Conservation (phyloP, 805 yeast genomes). For the Candida nemodendra region DNA sequence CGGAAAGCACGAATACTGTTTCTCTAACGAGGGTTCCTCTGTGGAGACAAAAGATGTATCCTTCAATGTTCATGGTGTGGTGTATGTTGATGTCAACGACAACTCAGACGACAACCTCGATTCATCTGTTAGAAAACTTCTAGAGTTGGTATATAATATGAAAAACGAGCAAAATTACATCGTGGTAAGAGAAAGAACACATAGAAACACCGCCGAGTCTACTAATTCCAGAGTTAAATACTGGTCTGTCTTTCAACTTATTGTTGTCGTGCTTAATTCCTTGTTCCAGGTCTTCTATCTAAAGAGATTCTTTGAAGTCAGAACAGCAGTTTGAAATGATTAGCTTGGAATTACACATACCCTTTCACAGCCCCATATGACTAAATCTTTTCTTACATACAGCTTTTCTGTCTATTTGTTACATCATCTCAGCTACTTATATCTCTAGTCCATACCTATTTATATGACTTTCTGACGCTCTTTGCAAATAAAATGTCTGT, state of each 20-base stretch:
- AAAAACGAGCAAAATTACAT: conserved; percentile 91
- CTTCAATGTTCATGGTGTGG: conserved; percentile 91
- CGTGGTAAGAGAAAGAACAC: conserved; percentile 94
- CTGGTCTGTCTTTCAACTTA: conserved; percentile 93
- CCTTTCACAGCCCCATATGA: too few species aligned
- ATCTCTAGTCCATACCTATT: too few species aligned
- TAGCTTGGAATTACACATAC: not conserved
- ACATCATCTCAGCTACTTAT: too few species aligned
- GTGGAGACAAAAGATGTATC: conserved; percentile 84
- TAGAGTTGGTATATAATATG: conserved; percentile 77
- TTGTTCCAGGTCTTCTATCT: conserved; percentile 91
- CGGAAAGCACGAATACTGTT: conserved; percentile 87
- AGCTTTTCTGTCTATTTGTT: too few species aligned
- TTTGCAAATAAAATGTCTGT: too few species aligned
- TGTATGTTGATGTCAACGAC: conserved; percentile 72
- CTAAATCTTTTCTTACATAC: too few species aligned
- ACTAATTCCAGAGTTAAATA: conserved; percentile 96
- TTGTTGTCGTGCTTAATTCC: conserved; percentile 83
- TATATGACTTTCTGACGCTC: too few species aligned
- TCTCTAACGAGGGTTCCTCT: conserved; percentile 78
- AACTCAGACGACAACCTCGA: conserved; percentile 76
- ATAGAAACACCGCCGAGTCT: conserved; percentile 97
- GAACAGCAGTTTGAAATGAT: conserved; percentile 67
- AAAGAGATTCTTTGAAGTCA: conserved; percentile 93
- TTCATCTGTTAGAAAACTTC: conserved; percentile 72